A percentile compares a stretch with the other conserved stretches of the same genome.
These are phyloP conservation scores for Stygiomarasmius scandens DNA, from an alignment of 1,284 basidiomycete genomes.

Conservation along the genomic window DNA sequence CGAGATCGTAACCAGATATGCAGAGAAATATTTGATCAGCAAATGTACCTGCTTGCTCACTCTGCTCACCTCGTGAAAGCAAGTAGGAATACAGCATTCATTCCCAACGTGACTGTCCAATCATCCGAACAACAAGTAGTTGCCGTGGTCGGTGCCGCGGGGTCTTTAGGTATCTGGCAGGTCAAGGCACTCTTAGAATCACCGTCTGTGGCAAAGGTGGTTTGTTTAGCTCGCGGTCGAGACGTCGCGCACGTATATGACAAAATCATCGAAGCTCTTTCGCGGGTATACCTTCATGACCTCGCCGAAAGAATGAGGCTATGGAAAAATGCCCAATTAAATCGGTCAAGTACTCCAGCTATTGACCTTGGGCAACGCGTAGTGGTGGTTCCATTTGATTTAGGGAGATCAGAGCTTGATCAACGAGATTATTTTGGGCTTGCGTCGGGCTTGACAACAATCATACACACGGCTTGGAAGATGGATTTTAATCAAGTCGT, in stretches of 20 bases:
- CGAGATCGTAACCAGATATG: constrained; percentile 6
- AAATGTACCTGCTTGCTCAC: constrained; percentile 6
- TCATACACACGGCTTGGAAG: constrained; percentile 21
- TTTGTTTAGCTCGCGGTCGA: constrained; percentile 15
- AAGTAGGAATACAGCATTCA: neutral
- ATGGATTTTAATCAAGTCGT: constrained; percentile 21
- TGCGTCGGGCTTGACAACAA: constrained; percentile 14
- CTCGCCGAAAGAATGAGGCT: constrained; percentile 5
- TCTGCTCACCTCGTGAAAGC: constrained; percentile 8
- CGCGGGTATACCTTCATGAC: constrained; percentile 7
- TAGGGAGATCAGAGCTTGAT: constrained; percentile 12
- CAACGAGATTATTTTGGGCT: constrained; percentile 11
- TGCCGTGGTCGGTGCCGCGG: constrained; percentile 17
- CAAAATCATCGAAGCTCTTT: constrained; percentile 12
- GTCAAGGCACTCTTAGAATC: constrained; percentile 14
- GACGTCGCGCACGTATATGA: constrained; percentile 10
- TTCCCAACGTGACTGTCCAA: neutral
- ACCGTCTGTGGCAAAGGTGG: constrained; percentile 15
- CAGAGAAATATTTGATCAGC: constrained; percentile 6
- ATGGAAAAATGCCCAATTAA: constrained; percentile 10
- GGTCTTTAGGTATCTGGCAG: constrained; percentile 20
- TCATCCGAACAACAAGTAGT: constrained; percentile 9
- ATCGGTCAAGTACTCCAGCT: neutral
- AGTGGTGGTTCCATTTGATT: constrained; percentile 18
- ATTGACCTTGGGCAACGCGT: constrained; percentile 15